phyloP scores from a whole-genome alignment of 23 red algal genomes.

The Pyropia haitanensis region DNA sequence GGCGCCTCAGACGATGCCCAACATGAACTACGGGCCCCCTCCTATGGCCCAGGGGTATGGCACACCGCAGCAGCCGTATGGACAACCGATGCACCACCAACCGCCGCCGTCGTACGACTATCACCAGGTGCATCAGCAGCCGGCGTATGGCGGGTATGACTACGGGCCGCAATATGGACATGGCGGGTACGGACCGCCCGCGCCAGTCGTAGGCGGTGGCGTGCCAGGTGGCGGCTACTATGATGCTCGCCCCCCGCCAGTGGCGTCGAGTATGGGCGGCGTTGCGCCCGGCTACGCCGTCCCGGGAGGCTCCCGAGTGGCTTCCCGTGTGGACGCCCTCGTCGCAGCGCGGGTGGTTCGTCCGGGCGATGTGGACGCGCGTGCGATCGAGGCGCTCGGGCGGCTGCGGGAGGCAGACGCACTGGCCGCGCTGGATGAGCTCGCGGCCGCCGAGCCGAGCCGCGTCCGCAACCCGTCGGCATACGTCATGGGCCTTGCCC shows the following conservation, averaged over 20 bases:
- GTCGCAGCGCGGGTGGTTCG: conserved; percentile 16
- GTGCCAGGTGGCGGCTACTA: conserved; percentile 7
- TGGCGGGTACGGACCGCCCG: too few relatives aligned
- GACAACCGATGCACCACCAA: background rate
- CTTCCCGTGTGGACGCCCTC: conserved; percentile 34
- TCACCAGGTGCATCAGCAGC: too few relatives aligned
- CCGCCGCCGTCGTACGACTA: background rate
- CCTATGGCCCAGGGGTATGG: too few relatives aligned
- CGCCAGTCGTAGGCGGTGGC: conserved; percentile 1
- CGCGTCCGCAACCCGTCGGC: conserved; percentile 63
- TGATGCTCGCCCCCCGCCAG: background rate
- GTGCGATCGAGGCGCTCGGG: conserved; percentile 51
- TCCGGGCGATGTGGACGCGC: conserved; percentile 37
- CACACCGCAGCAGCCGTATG: too few relatives aligned
- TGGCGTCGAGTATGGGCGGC: too few relatives aligned
- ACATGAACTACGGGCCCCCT: background rate
- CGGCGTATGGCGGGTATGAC: conserved; percentile 14
- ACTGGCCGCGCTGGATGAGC: conserved; percentile 42
- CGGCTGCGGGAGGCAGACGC: conserved; percentile 42
- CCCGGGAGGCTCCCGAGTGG: conserved; percentile 3
- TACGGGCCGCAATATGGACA: too few relatives aligned
- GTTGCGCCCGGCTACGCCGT: too few relatives aligned
- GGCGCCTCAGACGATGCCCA: background rate
- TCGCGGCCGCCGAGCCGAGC: conserved; percentile 30
- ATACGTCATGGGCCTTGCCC: conserved; percentile 66